Conservation (phyloP, 163 green algal genomes). For the Scenedesmus sp. region DNA sequence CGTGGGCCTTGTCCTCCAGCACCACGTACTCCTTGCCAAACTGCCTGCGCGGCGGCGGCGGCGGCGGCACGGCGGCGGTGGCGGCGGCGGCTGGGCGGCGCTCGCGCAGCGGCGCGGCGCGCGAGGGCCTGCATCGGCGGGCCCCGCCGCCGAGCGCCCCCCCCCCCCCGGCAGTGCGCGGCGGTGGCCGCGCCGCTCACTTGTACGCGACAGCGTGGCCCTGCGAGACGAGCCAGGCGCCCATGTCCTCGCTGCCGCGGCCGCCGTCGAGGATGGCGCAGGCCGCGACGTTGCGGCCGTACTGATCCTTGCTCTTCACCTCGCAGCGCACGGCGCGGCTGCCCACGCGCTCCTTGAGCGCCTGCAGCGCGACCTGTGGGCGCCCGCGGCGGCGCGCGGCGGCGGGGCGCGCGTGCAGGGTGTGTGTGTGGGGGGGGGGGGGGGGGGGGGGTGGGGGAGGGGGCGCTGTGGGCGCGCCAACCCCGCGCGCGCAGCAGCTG, state of each 20-base stretch:
- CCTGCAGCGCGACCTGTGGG: conserved; percentile 43
- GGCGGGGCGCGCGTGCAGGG: too few relatives aligned
- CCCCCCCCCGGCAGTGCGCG: too few relatives aligned
- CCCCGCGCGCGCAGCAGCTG: too few relatives aligned
- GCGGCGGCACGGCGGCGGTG: background rate
- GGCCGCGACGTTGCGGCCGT: conserved; percentile 69
- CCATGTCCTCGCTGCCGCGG: conserved; percentile 56
- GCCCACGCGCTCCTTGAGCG: conserved; percentile 63
- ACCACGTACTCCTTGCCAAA: conserved; percentile 74
- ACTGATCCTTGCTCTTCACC: conserved; percentile 73
- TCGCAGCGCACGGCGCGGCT: conserved; percentile 60
- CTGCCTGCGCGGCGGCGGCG: conserved; percentile 53
- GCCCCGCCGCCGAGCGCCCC: too few relatives aligned
- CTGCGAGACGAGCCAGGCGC: conserved; percentile 71
- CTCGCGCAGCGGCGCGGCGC: too few relatives aligned
- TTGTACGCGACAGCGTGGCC: conserved; percentile 80
- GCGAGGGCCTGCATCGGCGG: too few relatives aligned
- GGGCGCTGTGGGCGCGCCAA: too few relatives aligned
- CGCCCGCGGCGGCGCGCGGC: too few relatives aligned
- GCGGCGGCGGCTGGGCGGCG: background rate
- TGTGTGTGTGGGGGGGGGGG: too few relatives aligned
- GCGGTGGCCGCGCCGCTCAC: conserved; percentile 39
- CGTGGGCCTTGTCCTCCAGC: conserved; percentile 64
- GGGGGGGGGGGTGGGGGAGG: too few relatives aligned
- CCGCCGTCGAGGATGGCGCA: conserved; percentile 51